These are phyloP conservation scores for Fusarium dlaminii DNA, from an alignment of 2,329 filamentous ascomycete species.

Conservation along the genomic window DNA sequence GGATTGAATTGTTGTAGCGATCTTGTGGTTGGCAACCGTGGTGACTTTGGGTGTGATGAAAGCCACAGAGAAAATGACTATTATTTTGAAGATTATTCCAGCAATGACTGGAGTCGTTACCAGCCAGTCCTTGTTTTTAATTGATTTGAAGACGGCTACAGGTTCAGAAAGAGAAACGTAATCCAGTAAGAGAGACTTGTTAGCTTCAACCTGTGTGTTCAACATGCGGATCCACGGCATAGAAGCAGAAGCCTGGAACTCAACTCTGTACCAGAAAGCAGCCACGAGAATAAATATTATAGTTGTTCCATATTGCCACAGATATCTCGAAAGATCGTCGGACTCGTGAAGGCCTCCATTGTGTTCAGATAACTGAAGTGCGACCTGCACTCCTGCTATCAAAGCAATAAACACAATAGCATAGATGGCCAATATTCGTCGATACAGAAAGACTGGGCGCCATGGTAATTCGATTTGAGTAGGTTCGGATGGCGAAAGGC, in stretches of 20 bases:
- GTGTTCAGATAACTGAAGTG: slow-evolving; percentile 45
- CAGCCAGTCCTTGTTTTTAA: slow-evolving; percentile 48
- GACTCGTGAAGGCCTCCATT: slow-evolving; percentile 44
- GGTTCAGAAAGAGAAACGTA: slow-evolving; percentile 47
- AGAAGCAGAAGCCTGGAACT: slow-evolving; percentile 50
- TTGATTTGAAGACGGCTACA: slow-evolving; percentile 41
- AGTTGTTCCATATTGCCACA: slow-evolving; percentile 51
- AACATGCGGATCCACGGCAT: slow-evolving; percentile 52
- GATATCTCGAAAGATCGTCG: slow-evolving; percentile 43
- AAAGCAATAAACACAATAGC: slow-evolving; percentile 43
- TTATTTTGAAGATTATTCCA: slow-evolving; percentile 46
- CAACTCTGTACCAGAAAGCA: slow-evolving; percentile 49
- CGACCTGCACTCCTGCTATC: slow-evolving; percentile 44
- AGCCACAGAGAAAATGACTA: slow-evolving; percentile 50
- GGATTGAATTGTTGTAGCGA: slow-evolving; percentile 40
- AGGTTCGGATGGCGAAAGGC: slow-evolving; percentile 27
- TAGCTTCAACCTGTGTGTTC: slow-evolving; percentile 41
- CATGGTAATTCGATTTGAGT: slow-evolving; percentile 46
- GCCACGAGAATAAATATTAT: slow-evolving; percentile 47
- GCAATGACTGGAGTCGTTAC: slow-evolving; percentile 43
- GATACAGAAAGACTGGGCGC: slow-evolving; percentile 49
- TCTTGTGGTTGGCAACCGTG: slow-evolving; percentile 35
- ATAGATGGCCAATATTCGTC: slow-evolving; percentile 46
- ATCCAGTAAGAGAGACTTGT: slow-evolving; percentile 50
- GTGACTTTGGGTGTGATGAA: slow-evolving; percentile 48